Percentiles rank a stretch among this genome's conserved stretches.
Conservation (phyloP, 1,139 yeast genomes). For the Debaryomycetaceae sp. region DNA sequence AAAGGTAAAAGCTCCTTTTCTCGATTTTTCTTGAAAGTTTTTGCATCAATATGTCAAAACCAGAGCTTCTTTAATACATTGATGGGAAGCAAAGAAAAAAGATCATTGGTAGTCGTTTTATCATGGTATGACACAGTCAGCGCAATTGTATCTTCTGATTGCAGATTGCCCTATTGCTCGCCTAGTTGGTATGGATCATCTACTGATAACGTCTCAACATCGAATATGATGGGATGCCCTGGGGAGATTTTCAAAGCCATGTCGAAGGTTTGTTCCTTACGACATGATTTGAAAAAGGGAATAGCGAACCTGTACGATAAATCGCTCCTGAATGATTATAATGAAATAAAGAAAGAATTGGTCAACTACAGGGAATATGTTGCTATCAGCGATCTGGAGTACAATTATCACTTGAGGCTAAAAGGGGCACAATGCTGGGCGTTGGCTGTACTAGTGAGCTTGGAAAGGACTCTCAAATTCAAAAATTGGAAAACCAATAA, state of each 20-base stretch:
- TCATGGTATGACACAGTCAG: conserved; percentile 57
- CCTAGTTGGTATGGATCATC: conserved; percentile 50
- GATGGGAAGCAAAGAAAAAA: conserved; percentile 41
- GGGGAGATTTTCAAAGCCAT: conserved; percentile 49
- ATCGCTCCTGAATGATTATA: conserved; percentile 13
- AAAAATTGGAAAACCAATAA: conserved; percentile 14
- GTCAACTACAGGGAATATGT: conserved; percentile 47
- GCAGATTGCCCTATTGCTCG: conserved; percentile 47
- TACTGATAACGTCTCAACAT: conserved; percentile 39
- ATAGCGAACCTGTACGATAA: not conserved
- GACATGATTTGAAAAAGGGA: conserved; percentile 25
- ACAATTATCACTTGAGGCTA: conserved; percentile 31
- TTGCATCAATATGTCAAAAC: conserved; percentile 45
- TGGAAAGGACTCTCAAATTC: conserved; percentile 31
- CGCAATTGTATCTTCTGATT: conserved; percentile 54
- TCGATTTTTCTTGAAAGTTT: conserved; percentile 45
- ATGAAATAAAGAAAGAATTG: conserved; percentile 26
- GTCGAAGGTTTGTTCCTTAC: conserved; percentile 36
- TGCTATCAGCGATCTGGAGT: conserved; percentile 17
- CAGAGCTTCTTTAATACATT: conserved; percentile 18
- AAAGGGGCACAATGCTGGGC: conserved; percentile 57
- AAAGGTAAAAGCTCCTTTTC: conserved; percentile 50
- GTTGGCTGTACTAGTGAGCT: conserved; percentile 37
- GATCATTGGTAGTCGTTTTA: conserved; percentile 44
- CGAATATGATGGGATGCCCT: conserved; percentile 55